A percentile compares a stretch with the other conserved stretches of the same genome.
Evolutionary conservation across 2,329 filamentous ascomycete species (phyloP).

Genomic region (Raffaelea albimanens): DNA sequence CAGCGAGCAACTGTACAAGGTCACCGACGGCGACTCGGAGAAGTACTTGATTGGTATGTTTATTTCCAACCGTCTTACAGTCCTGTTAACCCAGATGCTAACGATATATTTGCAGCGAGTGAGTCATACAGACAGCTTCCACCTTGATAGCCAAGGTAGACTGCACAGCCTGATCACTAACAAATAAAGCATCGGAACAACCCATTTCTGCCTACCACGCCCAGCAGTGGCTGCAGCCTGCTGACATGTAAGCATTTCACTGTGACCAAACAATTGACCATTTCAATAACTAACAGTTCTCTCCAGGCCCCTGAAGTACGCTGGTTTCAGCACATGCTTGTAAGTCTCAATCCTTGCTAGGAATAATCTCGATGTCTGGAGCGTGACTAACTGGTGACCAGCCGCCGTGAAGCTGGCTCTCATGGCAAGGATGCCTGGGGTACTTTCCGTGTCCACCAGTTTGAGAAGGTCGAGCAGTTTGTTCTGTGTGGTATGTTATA

Average conservation of each 20-base stretch:
- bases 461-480: constrained; percentile 52
- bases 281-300: not conserved
- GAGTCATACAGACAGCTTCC: not conserved
- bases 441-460: constrained; percentile 96
- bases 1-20: constrained; percentile 91
- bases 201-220: constrained; percentile 88
- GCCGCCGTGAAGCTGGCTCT: constrained; percentile 81
- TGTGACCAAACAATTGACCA: not conserved
- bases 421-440: constrained; percentile 80
- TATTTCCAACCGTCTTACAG: not conserved
- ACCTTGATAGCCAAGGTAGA: no score
- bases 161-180: not conserved
- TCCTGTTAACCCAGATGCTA: not conserved
- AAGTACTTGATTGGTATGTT: constrained; percentile 62
- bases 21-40: constrained; percentile 79
- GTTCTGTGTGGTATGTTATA: constrained; percentile 26
- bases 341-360: constrained; percentile 4
- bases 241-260: constrained; percentile 45
- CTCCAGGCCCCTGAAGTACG: constrained; percentile 67
- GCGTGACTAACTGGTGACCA: not conserved
- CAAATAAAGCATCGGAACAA: constrained; percentile 59
- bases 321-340: constrained; percentile 91
- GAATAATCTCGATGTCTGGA: no score
- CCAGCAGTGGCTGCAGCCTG: constrained; percentile 81
- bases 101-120: constrained; percentile 8